Conservation (phyloP, 345 rosid species). For the Lagerstroemia speciosa region DNA sequence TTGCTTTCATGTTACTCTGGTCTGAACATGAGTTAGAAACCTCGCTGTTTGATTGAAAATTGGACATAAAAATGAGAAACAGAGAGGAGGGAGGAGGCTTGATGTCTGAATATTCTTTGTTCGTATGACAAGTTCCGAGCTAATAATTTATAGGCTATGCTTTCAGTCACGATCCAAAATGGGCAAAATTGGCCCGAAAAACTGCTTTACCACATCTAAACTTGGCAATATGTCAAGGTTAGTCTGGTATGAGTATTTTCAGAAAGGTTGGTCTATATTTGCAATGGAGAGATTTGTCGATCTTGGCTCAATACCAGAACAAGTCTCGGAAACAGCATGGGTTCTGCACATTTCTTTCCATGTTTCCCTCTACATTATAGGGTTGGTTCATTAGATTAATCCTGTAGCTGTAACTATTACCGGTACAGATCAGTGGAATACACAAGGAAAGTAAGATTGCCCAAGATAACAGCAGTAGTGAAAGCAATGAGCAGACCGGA, state of each 20-base stretch:
- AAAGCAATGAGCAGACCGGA: conserved; percentile 32
- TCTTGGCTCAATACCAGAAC: not conserved
- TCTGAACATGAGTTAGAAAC: no score
- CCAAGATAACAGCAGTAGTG: conserved; percentile 28
- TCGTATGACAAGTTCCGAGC: not conserved
- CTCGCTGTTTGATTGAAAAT: not conserved
- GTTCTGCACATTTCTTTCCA: not conserved
- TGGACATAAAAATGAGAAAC: no score
- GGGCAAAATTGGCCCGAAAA: not conserved
- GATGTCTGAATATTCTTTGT: not conserved
- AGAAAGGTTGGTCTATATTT: not conserved
- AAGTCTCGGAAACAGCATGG: not conserved
- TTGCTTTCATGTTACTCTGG: not conserved
- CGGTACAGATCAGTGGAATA: conserved; percentile 28
- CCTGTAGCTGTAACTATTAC: not conserved
- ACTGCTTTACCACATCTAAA: not conserved
- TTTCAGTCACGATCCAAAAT: not conserved
- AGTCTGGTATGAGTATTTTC: not conserved
- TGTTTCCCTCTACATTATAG: not conserved
- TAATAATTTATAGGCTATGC: no score
- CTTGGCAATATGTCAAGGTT: not conserved
- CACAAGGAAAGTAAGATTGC: conserved; percentile 18
- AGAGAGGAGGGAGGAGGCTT: not conserved
- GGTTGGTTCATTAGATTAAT: not conserved
- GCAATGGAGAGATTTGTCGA: not conserved